Conservation (phyloP, 441 rosid species). For the Melastoma candidum region DNA sequence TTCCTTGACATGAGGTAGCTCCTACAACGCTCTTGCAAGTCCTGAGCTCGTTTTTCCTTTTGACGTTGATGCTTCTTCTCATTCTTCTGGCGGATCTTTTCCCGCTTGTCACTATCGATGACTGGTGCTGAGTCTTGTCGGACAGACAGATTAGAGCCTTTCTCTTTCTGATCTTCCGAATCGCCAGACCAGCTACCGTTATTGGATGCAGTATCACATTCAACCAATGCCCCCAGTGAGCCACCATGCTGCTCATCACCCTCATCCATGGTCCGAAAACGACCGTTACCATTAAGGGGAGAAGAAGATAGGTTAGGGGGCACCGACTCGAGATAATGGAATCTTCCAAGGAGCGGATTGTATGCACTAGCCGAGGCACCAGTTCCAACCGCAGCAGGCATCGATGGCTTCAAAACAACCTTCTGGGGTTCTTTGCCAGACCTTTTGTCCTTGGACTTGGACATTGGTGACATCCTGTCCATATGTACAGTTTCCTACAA, state of each 20-base stretch:
- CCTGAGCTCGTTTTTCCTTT: conserved; percentile 79
- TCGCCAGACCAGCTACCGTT: conserved; percentile 87
- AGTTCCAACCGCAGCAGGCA: conserved; percentile 27
- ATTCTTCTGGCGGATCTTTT: conserved; percentile 71
- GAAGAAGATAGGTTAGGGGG: conserved; percentile 31
- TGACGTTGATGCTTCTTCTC: conserved; percentile 90
- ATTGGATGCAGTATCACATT: conserved; percentile 65
- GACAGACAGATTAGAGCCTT: conserved; percentile 24
- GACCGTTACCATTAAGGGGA: conserved; percentile 38
- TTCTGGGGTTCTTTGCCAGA: conserved; percentile 43
- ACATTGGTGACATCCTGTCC: conserved; percentile 49
- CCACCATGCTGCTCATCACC: conserved; percentile 40
- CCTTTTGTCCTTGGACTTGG: conserved; percentile 57
- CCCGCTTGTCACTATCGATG: conserved; percentile 59
- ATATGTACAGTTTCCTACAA: conserved; percentile 23
- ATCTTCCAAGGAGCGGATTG: conserved; percentile 56
- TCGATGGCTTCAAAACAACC: conserved; percentile 32
- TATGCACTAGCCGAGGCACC: conserved; percentile 52
- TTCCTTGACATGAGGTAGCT: conserved; percentile 71
- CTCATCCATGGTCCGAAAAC: conserved; percentile 58
- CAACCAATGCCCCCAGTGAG: conserved; percentile 34
- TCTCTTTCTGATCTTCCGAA: conserved; percentile 75
- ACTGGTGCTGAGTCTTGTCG: conserved; percentile 48
- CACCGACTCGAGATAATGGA: conserved; percentile 50
- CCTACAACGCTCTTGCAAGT: conserved; percentile 63